Evolutionary conservation across 331 rosid genomes (phyloP), one percentile per base, ranked within the genome.

Genomic region (Acacia concinna): DNA sequence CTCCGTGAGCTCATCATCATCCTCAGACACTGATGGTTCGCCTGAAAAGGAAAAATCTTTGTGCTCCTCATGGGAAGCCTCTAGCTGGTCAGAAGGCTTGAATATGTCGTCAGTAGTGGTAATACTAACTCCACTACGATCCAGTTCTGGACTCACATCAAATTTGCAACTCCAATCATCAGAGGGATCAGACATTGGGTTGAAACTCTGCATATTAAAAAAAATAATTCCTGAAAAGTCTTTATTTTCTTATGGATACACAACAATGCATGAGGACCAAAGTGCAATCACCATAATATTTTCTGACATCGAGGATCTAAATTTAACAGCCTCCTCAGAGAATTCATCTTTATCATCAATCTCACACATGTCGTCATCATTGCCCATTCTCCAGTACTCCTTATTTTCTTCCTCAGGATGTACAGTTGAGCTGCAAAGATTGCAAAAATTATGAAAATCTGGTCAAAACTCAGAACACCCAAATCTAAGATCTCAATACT

Each of bases 1-100:
- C 88, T 96, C 99, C 27, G 98, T 96, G 46, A 91, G 95, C 78
- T 91, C 97, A 59, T 93, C 99, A 37, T 96, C 98, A 43, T 93
- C 98, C 85, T 93, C 99, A 20, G 88, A 89, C 65, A 93, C 84
- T 68, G 94, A 89, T 57, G 85, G 90, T 74, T 88, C 91, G n/a
- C 89, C 79, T 18, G 97, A 87, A 80, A 90, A 88, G 70, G 95
- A 89, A 84, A 93, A 88, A 25, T 86, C 90, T 77, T 67, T 86
- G 44, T 88, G 89, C 62, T 64, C 85, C 59, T 81, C 89, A 38
- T 77, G 81, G 59, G 78, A 47, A 81, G 83, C 82, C 75, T 83
- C 89, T 20, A 87, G 81, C 78, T 70, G 82, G 44, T 76, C 63
- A 38, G 82, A 66, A 70, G 93, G 84, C 70, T 47, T 77, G 83